A percentile compares a stretch with the other conserved stretches of the same genome.
phyloP scores from a whole-genome alignment of 139 green algal species.

The Haematococcus sp. region DNA sequence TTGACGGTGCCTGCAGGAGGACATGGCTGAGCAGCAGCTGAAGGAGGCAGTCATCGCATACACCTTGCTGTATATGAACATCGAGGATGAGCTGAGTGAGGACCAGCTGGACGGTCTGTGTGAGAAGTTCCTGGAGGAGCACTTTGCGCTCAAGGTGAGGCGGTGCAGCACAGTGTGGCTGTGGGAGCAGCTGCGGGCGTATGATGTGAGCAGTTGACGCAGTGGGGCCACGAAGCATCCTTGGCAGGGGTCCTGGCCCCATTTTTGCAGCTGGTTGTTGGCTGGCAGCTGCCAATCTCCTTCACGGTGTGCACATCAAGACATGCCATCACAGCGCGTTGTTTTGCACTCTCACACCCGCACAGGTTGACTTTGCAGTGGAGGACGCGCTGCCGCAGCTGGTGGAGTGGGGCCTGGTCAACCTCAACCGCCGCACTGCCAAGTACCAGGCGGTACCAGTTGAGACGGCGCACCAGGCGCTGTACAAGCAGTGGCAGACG shows the following conservation, averaged over 20 bases:
- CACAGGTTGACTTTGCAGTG: conserved; percentile 41
- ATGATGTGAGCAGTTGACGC: too few species aligned
- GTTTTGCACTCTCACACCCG: not conserved
- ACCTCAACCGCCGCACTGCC: not conserved
- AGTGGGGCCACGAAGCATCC: too few species aligned
- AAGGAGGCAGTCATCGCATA: conserved; percentile 64
- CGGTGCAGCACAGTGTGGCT: not conserved
- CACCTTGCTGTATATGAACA: conserved; percentile 32
- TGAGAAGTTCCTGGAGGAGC: conserved; percentile 32
- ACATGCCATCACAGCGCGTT: too few species aligned
- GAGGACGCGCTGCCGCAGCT: conserved; percentile 40
- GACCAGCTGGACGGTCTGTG: conserved; percentile 36
- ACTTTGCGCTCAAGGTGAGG: conserved; percentile 34
- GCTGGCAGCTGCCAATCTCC: too few species aligned
- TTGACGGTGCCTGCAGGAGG: conserved; percentile 28
- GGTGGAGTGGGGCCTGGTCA: conserved; percentile 38
- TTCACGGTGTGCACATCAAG: too few species aligned
- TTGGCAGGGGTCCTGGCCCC: too few species aligned
- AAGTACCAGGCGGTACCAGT: conserved; percentile 10
- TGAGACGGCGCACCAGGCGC: not conserved
- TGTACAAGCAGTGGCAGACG: conserved; percentile 5
- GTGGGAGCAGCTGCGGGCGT: not conserved
- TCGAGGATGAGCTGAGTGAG: conserved; percentile 22
- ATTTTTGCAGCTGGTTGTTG: too few species aligned
- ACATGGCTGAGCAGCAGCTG: conserved; percentile 68